Evolutionary conservation across 208 protist genomes (phyloP).

Genomic region (Acanthamoeba royreba): DNA sequence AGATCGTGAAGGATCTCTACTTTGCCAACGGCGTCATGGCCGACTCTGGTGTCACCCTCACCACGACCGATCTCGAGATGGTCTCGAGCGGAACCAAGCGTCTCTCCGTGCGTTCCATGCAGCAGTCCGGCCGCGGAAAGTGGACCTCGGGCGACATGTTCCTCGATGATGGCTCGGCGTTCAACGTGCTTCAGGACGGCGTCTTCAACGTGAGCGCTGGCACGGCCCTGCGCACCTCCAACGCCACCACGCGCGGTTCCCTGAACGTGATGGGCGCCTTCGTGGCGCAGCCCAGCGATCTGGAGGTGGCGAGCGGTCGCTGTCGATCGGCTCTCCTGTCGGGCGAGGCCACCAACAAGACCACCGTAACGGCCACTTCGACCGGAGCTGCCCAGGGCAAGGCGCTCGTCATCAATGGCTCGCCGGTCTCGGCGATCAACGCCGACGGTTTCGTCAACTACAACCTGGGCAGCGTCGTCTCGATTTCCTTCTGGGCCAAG

Average conservation of each 20-base stretch:
- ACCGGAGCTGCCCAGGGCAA: background rate
- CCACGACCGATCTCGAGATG: background rate
- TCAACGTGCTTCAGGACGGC: slow-evolving; percentile 12
- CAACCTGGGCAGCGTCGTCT: background rate
- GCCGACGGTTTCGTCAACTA: slow-evolving; percentile 36
- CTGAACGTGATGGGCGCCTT: slow-evolving; percentile 31
- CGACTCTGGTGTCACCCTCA: background rate
- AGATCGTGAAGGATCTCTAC: slow-evolving; percentile 26
- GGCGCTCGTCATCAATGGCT: background rate
- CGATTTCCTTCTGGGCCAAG: slow-evolving; percentile 22
- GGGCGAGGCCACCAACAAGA: background rate
- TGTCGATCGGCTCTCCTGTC: background rate
- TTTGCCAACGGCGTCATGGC: slow-evolving; percentile 7
- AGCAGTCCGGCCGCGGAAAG: slow-evolving; percentile 23
- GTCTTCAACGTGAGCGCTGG: background rate
- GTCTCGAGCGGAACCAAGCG: slow-evolving; percentile 4
- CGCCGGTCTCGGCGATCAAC: background rate
- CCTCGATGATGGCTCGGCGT: background rate
- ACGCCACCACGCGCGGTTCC: background rate
- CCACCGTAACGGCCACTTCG: background rate
- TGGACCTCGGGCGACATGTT: slow-evolving; percentile 28
- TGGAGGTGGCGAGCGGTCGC: background rate
- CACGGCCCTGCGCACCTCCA: background rate
- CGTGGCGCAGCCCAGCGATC: background rate
- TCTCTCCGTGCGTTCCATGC: slow-evolving; percentile 18